phyloP scores from a whole-genome alignment of 371 early-diverging fungal species.

The Mortierella sp. region DNA sequence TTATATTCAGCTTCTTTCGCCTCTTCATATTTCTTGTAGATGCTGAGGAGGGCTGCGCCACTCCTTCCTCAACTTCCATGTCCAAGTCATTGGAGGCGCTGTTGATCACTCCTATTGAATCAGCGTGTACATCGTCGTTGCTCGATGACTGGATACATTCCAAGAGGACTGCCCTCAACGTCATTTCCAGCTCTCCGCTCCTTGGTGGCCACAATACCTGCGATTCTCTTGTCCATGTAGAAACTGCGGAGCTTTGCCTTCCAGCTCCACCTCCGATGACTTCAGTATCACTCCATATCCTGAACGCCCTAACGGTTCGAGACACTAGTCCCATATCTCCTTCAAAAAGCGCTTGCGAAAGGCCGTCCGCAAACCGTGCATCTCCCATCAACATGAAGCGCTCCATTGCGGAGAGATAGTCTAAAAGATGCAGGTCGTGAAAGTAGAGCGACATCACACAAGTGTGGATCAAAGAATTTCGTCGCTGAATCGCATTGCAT shows the following conservation, averaged over 20 bases:
- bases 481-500: slow-evolving; percentile 49
- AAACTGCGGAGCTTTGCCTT: slow-evolving; percentile 4
- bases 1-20: slow-evolving; percentile 8
- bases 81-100: slow-evolving; percentile 2
- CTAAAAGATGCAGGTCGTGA: slow-evolving; percentile 57
- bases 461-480: slow-evolving; percentile 59
- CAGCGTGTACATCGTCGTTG: not conserved
- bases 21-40: not conserved
- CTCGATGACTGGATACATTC: slow-evolving; percentile 45
- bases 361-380: slow-evolving; percentile 53
- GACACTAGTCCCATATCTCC: slow-evolving; percentile 29
- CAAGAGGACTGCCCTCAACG: slow-evolving; percentile 56
- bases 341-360: slow-evolving; percentile 53
- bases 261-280: not conserved
- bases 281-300: not conserved
- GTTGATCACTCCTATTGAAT: not conserved
- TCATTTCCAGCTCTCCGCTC: slow-evolving; percentile 55
- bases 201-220: slow-evolving; percentile 58
- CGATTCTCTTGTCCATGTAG: not conserved
- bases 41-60: not conserved
- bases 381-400: slow-evolving; percentile 58
- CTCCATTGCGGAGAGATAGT: slow-evolving; percentile 55
- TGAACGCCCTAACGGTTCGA: slow-evolving; percentile 8
- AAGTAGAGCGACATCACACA: slow-evolving; percentile 61
- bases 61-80: slow-evolving; percentile 18